These are phyloP conservation scores for Aethionema arabicum DNA, from an alignment of 345 rosid genomes.

Conservation along the genomic window DNA sequence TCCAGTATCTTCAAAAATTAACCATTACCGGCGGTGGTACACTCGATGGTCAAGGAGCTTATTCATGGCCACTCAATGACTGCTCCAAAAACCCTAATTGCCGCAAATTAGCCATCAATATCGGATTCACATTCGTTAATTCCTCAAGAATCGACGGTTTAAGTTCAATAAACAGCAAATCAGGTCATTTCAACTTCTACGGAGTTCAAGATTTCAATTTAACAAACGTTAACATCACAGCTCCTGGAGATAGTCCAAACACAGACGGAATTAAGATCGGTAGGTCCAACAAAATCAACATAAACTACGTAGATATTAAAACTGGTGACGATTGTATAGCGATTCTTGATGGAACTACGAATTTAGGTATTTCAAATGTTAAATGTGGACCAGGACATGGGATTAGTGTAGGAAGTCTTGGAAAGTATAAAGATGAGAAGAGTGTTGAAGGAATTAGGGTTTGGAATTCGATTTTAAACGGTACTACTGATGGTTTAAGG, in stretches of 20 bases:
- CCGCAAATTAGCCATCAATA: constrained; percentile 23
- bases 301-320: constrained; percentile 17
- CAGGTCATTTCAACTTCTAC: constrained; percentile 36
- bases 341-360: constrained; percentile 35
- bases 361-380: constrained; percentile 25
- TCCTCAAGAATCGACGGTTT: constrained; percentile 22
- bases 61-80: constrained; percentile 36
- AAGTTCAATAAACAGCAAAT: constrained; percentile 37
- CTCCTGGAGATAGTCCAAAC: constrained; percentile 39
- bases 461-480: constrained; percentile 27
- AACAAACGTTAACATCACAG: constrained; percentile 23
- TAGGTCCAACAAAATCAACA: constrained; percentile 25
- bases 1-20: constrained; percentile 27
- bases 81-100: constrained; percentile 27
- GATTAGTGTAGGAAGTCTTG: constrained; percentile 37
- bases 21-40: constrained; percentile 31
- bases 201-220: constrained; percentile 25
- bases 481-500: constrained; percentile 34
- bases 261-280: constrained; percentile 44
- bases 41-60: constrained; percentile 38
- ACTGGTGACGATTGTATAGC: constrained; percentile 43
- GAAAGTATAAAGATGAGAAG: constrained; percentile 19
- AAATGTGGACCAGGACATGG: constrained; percentile 46
- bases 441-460: constrained; percentile 25
- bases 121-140: constrained; percentile 30